A percentile compares a stretch with the other conserved stretches of the same genome.
phyloP scores from a whole-genome alignment of 495 filamentous ascomycete genomes.

The Patellaria atrata region DNA sequence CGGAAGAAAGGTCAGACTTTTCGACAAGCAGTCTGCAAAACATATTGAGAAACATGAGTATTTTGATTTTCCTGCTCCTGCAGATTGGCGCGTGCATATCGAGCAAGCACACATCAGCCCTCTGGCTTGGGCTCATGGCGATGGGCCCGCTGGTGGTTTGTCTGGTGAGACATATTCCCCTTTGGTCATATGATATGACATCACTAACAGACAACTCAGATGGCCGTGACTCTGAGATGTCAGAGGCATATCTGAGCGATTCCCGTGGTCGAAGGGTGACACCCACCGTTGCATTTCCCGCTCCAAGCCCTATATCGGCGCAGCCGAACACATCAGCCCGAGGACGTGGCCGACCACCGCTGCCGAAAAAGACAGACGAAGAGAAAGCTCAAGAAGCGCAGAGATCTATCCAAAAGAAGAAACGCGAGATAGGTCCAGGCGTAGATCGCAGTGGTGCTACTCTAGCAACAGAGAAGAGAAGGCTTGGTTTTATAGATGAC shows the following conservation, averaged over 20 bases:
- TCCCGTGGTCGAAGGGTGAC: constrained; percentile 25
- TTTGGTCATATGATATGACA: constrained; percentile 1
- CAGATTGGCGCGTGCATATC: constrained; percentile 45
- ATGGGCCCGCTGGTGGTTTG: constrained; percentile 41
- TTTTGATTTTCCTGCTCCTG: constrained; percentile 22
- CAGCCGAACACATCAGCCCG: constrained; percentile 1
- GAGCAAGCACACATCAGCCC: constrained; percentile 42
- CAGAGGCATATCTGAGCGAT: constrained; percentile 27
- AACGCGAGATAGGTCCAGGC: constrained; percentile 34
- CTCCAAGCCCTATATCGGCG: background rate
- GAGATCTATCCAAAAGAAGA: constrained; percentile 29
- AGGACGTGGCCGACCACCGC: constrained; percentile 27
- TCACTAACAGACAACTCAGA: constrained; percentile 9
- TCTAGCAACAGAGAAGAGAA: constrained; percentile 28
- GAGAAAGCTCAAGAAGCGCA: constrained; percentile 29
- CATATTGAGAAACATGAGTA: constrained; percentile 10
- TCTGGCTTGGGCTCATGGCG: constrained; percentile 49
- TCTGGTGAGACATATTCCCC: constrained; percentile 19
- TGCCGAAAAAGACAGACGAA: constrained; percentile 26
- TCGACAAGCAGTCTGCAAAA: constrained; percentile 17
- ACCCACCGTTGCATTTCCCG: constrained; percentile 16
- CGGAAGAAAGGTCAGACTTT: constrained; percentile 14
- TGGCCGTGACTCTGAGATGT: constrained; percentile 20
- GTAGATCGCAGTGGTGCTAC: constrained; percentile 34
- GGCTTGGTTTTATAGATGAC: constrained; percentile 30